Conservation (phyloP, 495 filamentous ascomycete species). For the Penicillium egyptiacum region DNA sequence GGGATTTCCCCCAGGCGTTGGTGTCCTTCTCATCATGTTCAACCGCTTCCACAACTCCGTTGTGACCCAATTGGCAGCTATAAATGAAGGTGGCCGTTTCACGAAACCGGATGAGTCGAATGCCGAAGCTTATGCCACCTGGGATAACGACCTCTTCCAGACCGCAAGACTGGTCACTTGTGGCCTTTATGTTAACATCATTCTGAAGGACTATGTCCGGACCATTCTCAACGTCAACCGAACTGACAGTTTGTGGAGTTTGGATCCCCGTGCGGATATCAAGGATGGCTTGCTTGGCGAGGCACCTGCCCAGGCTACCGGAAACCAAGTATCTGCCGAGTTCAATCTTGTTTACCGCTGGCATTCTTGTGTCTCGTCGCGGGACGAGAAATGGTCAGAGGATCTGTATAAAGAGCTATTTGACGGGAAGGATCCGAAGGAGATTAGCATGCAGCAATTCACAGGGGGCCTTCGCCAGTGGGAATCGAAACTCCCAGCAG, state of each 20-base stretch:
- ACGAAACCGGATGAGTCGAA: slow-evolving; percentile 49
- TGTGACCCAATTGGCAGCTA: slow-evolving; percentile 56
- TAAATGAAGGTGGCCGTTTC: slow-evolving; percentile 62
- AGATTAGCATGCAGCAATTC: slow-evolving; percentile 58
- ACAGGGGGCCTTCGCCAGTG: slow-evolving; percentile 59
- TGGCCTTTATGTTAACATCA: slow-evolving; percentile 75
- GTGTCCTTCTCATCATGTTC: slow-evolving; percentile 70
- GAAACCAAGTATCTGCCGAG: slow-evolving; percentile 77
- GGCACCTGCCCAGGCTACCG: slow-evolving; percentile 44
- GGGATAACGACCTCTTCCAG: slow-evolving; percentile 77
- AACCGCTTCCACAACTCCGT: slow-evolving; percentile 78
- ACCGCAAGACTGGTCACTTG: slow-evolving; percentile 70
- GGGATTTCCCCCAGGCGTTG: slow-evolving; percentile 82
- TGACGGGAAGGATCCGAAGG: slow-evolving; percentile 45
- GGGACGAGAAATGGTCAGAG: slow-evolving; percentile 74
- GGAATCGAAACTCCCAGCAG: slow-evolving; percentile 54
- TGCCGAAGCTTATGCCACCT: slow-evolving; percentile 57
- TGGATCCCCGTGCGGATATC: slow-evolving; percentile 68
- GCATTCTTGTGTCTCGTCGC: slow-evolving; percentile 73
- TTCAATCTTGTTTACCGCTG: slow-evolving; percentile 77
- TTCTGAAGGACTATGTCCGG: slow-evolving; percentile 78
- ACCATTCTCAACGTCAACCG: slow-evolving; percentile 76
- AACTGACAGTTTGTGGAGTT: slow-evolving; percentile 68
- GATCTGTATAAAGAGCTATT: slow-evolving; percentile 65
- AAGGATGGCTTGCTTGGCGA: slow-evolving; percentile 37